Evolutionary conservation across 2,329 filamentous ascomycete species (phyloP).

Genomic region (Claviceps citrina): DNA sequence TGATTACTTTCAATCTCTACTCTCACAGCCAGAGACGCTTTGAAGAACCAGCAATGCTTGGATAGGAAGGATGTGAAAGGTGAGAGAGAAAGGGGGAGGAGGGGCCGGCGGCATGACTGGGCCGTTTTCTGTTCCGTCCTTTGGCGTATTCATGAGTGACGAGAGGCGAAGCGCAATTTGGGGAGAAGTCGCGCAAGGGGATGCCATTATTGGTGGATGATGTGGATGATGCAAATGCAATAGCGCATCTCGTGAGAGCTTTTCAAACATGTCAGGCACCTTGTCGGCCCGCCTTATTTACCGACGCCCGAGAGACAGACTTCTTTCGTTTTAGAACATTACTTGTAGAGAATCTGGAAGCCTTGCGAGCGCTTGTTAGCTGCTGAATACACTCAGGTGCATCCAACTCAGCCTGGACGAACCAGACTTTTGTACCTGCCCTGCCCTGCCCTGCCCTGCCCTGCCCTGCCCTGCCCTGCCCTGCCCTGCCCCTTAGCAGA

Average conservation of each 20-base stretch:
- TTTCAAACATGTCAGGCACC: not conserved
- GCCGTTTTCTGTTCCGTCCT: not conserved
- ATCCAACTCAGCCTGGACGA: not conserved
- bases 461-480: no score
- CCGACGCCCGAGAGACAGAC: not conserved
- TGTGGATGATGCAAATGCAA: not conserved
- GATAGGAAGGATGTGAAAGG: no score
- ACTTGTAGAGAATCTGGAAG: not conserved
- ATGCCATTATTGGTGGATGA: not conserved
- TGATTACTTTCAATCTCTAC: slow-evolving; percentile 16
- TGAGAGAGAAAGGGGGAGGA: not conserved
- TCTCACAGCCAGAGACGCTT: not conserved
- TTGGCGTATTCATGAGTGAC: not conserved
- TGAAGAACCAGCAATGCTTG: not conserved
- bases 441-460: no score
- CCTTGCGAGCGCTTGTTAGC: not conserved
- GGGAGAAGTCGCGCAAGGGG: not conserved
- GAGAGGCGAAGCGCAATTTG: not conserved
- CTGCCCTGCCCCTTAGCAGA: no score
- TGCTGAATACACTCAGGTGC: not conserved
- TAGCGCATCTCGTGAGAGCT: not conserved
- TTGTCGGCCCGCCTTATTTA: not conserved
- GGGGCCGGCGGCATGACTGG: not conserved
- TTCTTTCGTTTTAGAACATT: not conserved
- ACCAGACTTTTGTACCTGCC: no score